Conservation (phyloP, 495 filamentous ascomycete genomes). For the Xylaria curta region DNA sequence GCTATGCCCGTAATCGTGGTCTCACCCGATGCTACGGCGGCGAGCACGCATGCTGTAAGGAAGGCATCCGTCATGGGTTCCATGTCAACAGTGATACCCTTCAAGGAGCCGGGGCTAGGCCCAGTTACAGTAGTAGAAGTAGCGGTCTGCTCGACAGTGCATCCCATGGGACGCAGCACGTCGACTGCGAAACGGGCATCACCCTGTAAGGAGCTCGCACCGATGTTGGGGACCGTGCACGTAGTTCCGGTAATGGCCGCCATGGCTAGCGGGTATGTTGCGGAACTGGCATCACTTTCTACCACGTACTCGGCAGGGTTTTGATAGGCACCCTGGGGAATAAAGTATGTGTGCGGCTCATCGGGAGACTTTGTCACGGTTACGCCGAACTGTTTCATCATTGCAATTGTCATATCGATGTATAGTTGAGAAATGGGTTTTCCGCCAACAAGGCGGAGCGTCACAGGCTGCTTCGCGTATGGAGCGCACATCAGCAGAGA, state of each 20-base stretch:
- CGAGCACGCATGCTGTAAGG: constrained; percentile 90
- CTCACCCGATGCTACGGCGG: constrained; percentile 84
- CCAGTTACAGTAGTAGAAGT: constrained; percentile 92
- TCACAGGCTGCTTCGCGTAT: constrained; percentile 93
- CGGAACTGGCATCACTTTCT: constrained; percentile 96
- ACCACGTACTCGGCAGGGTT: constrained; percentile 89
- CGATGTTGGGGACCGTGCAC: constrained; percentile 96
- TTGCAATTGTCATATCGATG: constrained; percentile 97
- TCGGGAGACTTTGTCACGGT: constrained; percentile 63
- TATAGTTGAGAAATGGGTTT: constrained; percentile 97
- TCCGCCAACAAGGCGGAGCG: constrained; percentile 85
- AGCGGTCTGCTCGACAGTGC: constrained; percentile 82
- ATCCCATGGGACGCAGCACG: constrained; percentile 92
- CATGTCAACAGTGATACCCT: constrained; percentile 85
- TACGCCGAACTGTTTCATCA: constrained; percentile 96
- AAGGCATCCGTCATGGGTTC: constrained; percentile 99
- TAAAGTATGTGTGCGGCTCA: constrained; percentile 91
- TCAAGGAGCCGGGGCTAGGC: constrained; percentile 73
- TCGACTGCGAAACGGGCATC: constrained; percentile 95
- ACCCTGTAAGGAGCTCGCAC: constrained; percentile 87
- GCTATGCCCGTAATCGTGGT: constrained; percentile 93
- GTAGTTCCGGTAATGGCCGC: constrained; percentile 94
- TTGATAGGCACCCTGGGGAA: constrained; percentile 82
- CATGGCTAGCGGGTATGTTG: constrained; percentile 94
- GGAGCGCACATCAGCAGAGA: constrained; percentile 96